Percentiles rank a stretch among this genome's conserved stretches.
Conservation (phyloP, 2,329 filamentous ascomycete species). For the Whalleya microplaca region DNA sequence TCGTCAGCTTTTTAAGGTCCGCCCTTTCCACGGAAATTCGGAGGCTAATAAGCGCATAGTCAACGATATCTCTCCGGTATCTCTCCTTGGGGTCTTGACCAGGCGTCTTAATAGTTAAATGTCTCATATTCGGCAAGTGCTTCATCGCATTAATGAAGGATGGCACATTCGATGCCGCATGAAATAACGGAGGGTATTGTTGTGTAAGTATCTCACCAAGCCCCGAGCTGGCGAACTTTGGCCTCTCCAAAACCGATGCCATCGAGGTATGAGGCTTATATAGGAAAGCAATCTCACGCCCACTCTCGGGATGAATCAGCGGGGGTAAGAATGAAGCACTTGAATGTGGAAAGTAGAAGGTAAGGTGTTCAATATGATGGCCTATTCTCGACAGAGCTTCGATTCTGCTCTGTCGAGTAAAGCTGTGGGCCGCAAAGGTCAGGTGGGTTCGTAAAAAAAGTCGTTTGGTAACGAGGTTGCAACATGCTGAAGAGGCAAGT, state of each 20-base stretch:
- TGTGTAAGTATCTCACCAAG: conserved; percentile 81
- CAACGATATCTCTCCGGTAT: conserved; percentile 77
- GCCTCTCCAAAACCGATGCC: conserved; percentile 62
- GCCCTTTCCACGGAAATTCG: conserved; percentile 81
- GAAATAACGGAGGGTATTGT: conserved; percentile 88
- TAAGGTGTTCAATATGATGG: conserved; percentile 76
- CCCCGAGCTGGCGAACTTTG: conserved; percentile 79
- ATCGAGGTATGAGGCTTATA: conserved; percentile 78
- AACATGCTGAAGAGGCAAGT: conserved; percentile 70
- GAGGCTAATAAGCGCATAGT: conserved; percentile 86
- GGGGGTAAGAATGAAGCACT: conserved; percentile 82
- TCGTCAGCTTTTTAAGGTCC: conserved; percentile 65
- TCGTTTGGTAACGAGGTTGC: conserved; percentile 68
- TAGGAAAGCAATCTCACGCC: conserved; percentile 77
- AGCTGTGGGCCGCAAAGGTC: conserved; percentile 74
- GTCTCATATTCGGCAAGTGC: conserved; percentile 69
- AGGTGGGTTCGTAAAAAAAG: conserved; percentile 72
- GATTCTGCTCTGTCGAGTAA: conserved; percentile 74
- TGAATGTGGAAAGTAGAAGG: conserved; percentile 76
- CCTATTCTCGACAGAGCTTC: conserved; percentile 78
- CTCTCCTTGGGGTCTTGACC: conserved; percentile 70
- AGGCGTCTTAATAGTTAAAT: conserved; percentile 77
- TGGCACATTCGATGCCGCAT: conserved; percentile 84
- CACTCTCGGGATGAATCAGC: conserved; percentile 77
- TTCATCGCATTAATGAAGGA: conserved; percentile 79